Conservation (phyloP, 2,329 filamentous ascomycete species). For the Ophiostoma sp. region DNA sequence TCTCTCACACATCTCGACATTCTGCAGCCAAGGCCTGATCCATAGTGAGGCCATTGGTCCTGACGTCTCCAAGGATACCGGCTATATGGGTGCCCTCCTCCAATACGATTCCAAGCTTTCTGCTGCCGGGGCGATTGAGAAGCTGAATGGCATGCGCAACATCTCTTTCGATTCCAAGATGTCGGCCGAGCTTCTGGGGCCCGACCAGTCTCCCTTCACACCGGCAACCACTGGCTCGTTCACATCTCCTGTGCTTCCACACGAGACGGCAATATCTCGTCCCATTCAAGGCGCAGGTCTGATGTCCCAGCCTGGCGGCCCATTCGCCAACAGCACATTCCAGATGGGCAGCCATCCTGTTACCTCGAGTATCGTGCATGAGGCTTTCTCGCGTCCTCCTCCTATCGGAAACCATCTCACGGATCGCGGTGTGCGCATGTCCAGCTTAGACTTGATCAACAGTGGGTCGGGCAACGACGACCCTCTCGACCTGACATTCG, state of each 20-base stretch:
- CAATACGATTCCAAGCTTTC: neutral
- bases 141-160: constrained; percentile 12
- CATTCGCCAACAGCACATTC: neutral
- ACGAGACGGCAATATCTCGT: neutral
- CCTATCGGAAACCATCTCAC: constrained; percentile 65
- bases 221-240: neutral
- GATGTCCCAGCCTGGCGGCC: neutral
- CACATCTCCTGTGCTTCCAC: neutral
- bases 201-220: neutral
- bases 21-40: neutral
- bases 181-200: neutral
- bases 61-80: neutral
- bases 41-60: neutral
- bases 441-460: constrained; percentile 68
- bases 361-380: neutral
- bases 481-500: constrained; percentile 58
- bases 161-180: neutral
- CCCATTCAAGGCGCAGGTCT: neutral
- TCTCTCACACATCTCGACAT: neutral
- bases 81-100: neutral
- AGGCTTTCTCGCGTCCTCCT: constrained; percentile 61
- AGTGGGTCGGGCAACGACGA: constrained; percentile 64
- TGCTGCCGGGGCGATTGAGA: neutral
- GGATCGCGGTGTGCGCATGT: constrained; percentile 51
- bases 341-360: neutral